Evolutionary conservation across 306 rosid species (phyloP), one percentile per base, ranked within the genome.

Genomic region (Sophora flavescens): DNA sequence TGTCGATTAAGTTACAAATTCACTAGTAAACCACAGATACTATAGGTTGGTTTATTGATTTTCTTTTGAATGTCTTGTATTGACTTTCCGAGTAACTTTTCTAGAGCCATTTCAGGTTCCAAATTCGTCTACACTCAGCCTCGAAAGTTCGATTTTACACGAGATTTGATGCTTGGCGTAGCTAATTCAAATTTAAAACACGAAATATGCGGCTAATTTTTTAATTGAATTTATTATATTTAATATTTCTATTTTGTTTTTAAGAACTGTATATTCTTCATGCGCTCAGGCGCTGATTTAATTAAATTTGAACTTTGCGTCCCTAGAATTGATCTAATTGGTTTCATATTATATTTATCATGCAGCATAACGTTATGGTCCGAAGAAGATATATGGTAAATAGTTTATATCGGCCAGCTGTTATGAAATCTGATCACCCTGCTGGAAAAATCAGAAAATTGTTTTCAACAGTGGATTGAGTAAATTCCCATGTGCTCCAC

Each of bases 401-500:
- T 63, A 44, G 15, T 74, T 69, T 28, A 53, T 59, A 61, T 50
- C 7, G 53, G 56, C 78, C 85, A 69, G 85, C 81, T 76, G 74
- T 81, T 81, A 30, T 69, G 69, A 76, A 72, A 69, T 68, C 74
- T 65, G 61, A 64, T 70, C 47, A 56, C 38, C 9, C 39, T 53
- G 79, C 65, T 77, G 79, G 58, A 77, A 81, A 63, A 38, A 70
- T 70, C 70, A 63, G 81, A 70, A 71, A 62, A 66, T 69, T 36
- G 74, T 64, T 75, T 76, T 73, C 64, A 62, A 51, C 74, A 63
- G 13, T 77, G 51, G 54, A 63, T 41, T 44, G 13, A 51, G 66
- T 61, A 51, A 76, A 70, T 71, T 70, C 58, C 70, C 82, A 77
- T 77, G 85, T 77, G 85, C 82, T 54, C 68, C 82, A 47, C 78